Conservation (phyloP, 257 asterid species). For the Ballota nigra region DNA sequence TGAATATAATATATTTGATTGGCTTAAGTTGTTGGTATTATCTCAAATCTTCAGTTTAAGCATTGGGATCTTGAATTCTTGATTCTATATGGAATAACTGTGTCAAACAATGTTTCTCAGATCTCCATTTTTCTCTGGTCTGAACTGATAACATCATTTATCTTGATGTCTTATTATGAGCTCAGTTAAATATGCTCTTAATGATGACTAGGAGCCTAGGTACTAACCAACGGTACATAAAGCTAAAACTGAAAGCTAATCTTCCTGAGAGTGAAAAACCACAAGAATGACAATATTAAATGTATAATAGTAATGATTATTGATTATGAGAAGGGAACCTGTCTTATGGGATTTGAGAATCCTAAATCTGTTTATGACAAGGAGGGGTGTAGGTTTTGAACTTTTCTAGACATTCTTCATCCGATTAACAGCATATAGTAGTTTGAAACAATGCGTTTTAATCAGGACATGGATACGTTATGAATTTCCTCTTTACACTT, state of each 20-base stretch:
- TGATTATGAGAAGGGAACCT: not conserved
- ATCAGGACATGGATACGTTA: not conserved
- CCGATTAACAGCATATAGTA: not conserved
- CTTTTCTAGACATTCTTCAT: not conserved
- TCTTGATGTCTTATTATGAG: not conserved
- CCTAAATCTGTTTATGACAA: not conserved
- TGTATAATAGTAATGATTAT: not conserved
- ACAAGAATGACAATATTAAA: not conserved
- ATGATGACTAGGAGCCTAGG: not conserved
- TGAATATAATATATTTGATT: not conserved
- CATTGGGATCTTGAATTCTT: not conserved
- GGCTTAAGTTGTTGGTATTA: not conserved
- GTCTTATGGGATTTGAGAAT: not conserved
- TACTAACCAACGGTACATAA: not conserved
- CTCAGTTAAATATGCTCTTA: not conserved
- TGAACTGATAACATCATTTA: not conserved
- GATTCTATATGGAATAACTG: not conserved
- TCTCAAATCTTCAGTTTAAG: not conserved
- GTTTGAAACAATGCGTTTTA: not conserved
- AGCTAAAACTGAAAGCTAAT: not conserved
- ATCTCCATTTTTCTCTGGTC: not conserved
- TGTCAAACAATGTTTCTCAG: not conserved
- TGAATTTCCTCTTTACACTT: not conserved
- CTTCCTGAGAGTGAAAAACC: not conserved
- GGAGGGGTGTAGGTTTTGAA: not conserved